Evolutionary conservation across 2,329 filamentous ascomycete genomes (phyloP).

Genomic region (Pseudogymnoascus sp.): DNA sequence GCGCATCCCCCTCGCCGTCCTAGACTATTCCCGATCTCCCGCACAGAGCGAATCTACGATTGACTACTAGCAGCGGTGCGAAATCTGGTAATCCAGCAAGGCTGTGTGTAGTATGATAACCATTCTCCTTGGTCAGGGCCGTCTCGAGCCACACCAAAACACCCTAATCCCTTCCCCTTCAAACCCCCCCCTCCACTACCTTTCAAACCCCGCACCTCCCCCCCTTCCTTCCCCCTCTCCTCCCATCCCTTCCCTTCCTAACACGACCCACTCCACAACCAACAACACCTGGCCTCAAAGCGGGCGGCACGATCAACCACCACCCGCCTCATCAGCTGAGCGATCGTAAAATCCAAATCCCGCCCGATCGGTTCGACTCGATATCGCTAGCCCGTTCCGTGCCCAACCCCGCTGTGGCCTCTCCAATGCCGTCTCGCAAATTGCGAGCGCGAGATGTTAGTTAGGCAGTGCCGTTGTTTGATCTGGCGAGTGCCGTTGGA

Average conservation of each 20-base stretch:
- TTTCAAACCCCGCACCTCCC: not conserved
- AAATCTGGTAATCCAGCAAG: not conserved
- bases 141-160: not conserved
- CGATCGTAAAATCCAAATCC: not conserved
- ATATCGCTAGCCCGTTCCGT: not conserved
- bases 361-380: constrained; percentile 1
- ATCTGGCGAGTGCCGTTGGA: not conserved
- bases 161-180: not conserved
- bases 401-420: not conserved
- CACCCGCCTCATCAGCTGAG: not conserved
- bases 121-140: not conserved
- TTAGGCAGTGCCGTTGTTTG: not conserved
- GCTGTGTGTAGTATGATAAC: not conserved
- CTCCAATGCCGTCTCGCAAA: not conserved
- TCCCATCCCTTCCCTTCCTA: not conserved
- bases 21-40: not conserved
- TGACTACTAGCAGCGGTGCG: not conserved
- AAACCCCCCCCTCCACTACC: not conserved
- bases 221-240: not conserved
- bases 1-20: not conserved
- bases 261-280: not conserved
- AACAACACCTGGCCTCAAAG: not conserved
- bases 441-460: not conserved
- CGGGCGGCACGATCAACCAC: constrained; percentile 1
- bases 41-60: not conserved